Base-by-base conservation (phyloP, 345 rosid genomes). In the Eucalyptus guilfoylei region DNA sequence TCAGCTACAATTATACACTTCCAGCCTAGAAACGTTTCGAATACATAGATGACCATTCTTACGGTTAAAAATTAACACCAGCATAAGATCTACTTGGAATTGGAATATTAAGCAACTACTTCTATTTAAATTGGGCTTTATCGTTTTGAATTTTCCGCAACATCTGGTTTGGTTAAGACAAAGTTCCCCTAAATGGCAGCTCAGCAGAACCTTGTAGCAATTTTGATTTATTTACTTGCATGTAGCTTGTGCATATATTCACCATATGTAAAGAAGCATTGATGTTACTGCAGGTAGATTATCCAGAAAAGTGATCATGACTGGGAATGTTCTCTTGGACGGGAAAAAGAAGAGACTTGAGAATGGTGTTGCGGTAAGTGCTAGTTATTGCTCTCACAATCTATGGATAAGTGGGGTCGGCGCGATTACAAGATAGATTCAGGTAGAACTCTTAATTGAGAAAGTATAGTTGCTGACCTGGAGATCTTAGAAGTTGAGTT, bases 301-400 rank as follows among this genome's bases (percentile, higher is more conserved):
- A 32, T 96, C 99, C 62, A 96, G 97, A 91, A 95, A 95, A 88
- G 99, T 96, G 91, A 89, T 97, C 67, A 98, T 96, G 99, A 96
- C 99, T n/a, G 99, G 99, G 87, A 93, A 92, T 91, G 95, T 98
- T 85, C 96, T 96, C 88, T 89, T 97, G 91, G 97, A 98, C 90
- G 99, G 99, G 86, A 95, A 97, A 92, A 97, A 94, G 93, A 93
- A 91, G 91, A 94, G 94, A 88, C 86, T 89, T 16, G 97, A 94
- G 69, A 87, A 91, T 81, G 96, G 97, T 87, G 93, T 87, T 54
- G 92, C 93, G 48, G 99, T 98, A 93, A 96, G 99, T 95, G 54
- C 40, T 48, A 37, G 47, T 52, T 48, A 26, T 81, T 67, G 80
- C 49, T 69, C 40, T 14, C 52, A 42, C 52, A 44, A 44, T 48